Evolutionary conservation across 164 flowering plant species (phyloP), one percentile per base, ranked within the genome.

Genomic region (Tinospora cordifolia): DNA sequence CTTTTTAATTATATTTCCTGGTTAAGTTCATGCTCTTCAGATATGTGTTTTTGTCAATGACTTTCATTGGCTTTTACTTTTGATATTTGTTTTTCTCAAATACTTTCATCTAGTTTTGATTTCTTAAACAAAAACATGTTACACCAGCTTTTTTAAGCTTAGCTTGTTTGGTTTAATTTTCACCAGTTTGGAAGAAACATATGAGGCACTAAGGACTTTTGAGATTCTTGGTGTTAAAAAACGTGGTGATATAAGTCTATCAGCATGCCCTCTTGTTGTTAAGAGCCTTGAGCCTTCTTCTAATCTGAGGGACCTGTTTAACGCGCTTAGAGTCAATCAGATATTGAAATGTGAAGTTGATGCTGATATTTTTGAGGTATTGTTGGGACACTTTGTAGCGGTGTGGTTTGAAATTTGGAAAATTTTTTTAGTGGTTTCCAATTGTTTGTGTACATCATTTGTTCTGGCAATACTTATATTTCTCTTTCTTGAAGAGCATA

Each of bases 131-230:
- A 19, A 19, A 54, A 54, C 4, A 19, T 54, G 60, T 19, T 54
- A 21, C 60, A 19, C 21, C 2, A 54, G 7, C 60, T 51, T 17
- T 17, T n/a, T 1, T 54, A 19, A 54, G 60, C 60, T 54, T 54
- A 54, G 10, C 10, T 54, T 21, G 60, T 44, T 14, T 54, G 60
- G 5, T 4, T 54, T 19, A 6, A 51, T 51, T 70, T 8, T 69
- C 40, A 58, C 38, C 88, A 95, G 99, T 75, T 78, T 92, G 65
- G 96, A 88, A 74, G 97, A 87, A 71, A 51, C 90, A n/a, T 92
- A 86, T 64, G 90, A 95, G 79, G 97, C 96, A 3, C 69, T 92
- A 63, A 79, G 84, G 76, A 81, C 91, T 34, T 84, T 90, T 76
- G 87, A 88, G 82, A 76, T 90, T 69, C 90, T 92, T 75, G 91